Evolutionary conservation across 352 stramenopile genomes (phyloP).

Genomic region (Blastocystis sp.): DNA sequence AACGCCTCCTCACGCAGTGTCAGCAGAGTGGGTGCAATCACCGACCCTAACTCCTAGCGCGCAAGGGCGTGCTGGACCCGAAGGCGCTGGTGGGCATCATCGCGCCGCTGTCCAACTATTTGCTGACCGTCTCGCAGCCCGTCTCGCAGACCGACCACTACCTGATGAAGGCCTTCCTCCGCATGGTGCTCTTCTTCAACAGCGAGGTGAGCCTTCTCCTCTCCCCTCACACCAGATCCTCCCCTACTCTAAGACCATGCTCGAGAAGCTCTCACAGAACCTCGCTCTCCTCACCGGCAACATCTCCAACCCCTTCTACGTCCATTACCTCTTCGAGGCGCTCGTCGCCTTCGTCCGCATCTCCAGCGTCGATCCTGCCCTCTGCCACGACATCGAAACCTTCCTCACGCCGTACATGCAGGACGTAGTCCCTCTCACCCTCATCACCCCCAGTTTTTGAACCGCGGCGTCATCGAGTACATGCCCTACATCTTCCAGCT

Average conservation of each 20-base stretch:
- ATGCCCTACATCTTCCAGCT: slow-evolving; percentile 65
- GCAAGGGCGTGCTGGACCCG: neutral
- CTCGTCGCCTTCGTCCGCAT: slow-evolving; percentile 62
- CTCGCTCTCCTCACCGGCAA: slow-evolving; percentile 12
- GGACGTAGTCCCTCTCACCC: neutral
- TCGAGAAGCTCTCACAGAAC: slow-evolving; percentile 5
- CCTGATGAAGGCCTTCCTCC: slow-evolving; percentile 36
- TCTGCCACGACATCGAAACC: slow-evolving; percentile 43
- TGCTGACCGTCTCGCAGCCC: slow-evolving; percentile 14
- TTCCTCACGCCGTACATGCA: slow-evolving; percentile 52
- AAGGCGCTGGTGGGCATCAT: neutral
- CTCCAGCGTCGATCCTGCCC: neutral
- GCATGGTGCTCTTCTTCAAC: slow-evolving; percentile 65
- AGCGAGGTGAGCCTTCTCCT: neutral
- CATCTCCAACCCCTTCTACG: slow-evolving; percentile 44
- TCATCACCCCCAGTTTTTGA: slow-evolving; percentile 27
- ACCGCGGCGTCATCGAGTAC: slow-evolving; percentile 53
- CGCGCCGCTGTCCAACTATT: slow-evolving; percentile 16
- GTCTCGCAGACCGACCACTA: slow-evolving; percentile 62
- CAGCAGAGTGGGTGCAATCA: slow-evolving; percentile 24
- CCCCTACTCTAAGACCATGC: slow-evolving; percentile 22
- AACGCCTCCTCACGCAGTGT: slow-evolving; percentile 45
- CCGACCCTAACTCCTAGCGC: neutral
- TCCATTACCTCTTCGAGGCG: slow-evolving; percentile 68
- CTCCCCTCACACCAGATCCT: slow-evolving; percentile 16